Evolutionary conservation across 331 rosid genomes (phyloP), one percentile per base, ranked within the genome.

Genomic region (Quercus lobata): DNA sequence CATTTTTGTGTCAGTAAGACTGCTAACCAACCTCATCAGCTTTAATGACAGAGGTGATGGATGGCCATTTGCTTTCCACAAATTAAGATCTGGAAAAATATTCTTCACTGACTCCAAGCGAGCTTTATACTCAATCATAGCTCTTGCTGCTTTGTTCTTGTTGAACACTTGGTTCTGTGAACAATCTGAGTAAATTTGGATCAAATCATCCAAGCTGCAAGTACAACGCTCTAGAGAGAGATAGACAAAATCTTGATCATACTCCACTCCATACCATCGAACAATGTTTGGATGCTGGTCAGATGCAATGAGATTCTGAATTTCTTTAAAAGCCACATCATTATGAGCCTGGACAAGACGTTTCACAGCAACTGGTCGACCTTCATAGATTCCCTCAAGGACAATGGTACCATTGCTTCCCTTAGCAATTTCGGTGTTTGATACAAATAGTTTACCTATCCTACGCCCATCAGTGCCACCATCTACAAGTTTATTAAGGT

Each of bases 381-480:
- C 90, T 76, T 91, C 98, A 71, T 92, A 92, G 58, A 73, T 76
- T 83, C 98, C 98, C 78, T 92, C 94, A 1, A 94, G 88, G 8
- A 94, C 89, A 84, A 94, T 54, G 3, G 98, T 94, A 18, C 94
- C 98, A 71, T 94, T 94, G 81, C 98, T 94, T 76, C 98, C 98
- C 82, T 85, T 92, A 29, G 97, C 96, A 77, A 94, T 94, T 87
- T 92, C 93, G 69, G 57, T 85, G 72, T 83, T 85, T 22, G 97
- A 90, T 68, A 92, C 81, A 11, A 84, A 35, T 27, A 92, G 78
- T 73, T 94, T 94, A 78, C 98, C 97, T 49, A 94, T 81, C 71
- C 79, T 86, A 41, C 93, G 91, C 35, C 93, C 98, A 57, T 75
- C 71, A 21, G 27, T 54, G 83, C 84, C 81, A 77, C 82, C 78